phyloP scores from a whole-genome alignment of 2,329 filamentous ascomycete genomes.

The Rhynchosporium agropyri region DNA sequence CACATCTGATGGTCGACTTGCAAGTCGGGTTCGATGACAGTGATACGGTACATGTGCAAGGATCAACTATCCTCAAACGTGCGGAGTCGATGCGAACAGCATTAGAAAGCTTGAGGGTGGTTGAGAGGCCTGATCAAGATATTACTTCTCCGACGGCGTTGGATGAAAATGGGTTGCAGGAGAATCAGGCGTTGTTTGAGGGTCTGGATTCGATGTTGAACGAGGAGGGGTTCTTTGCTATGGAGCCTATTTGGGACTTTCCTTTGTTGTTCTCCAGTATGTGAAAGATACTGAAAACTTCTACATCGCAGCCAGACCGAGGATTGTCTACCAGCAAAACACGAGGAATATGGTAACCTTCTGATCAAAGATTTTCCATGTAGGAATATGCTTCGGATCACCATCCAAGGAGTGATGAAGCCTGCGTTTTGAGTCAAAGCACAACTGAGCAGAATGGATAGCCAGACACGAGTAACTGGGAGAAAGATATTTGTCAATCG shows the following conservation, averaged over 20 bases:
- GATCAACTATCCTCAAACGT: constrained; percentile 13
- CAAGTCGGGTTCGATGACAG: constrained; percentile 5
- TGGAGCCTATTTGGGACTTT: constrained; percentile 24
- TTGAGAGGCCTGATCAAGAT: background rate
- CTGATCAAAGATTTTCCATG: no score
- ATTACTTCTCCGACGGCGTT: background rate
- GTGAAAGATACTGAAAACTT: background rate
- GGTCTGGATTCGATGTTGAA: constrained; percentile 18
- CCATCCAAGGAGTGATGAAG: no score
- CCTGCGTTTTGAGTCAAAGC: no score
- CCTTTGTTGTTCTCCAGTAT: constrained; percentile 11
- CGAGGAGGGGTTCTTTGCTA: constrained; percentile 18
- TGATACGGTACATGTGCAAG: constrained; percentile 15
- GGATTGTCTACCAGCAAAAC: background rate
- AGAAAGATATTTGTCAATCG: no score
- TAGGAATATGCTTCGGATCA: no score
- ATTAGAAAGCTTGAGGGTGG: background rate
- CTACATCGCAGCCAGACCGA: background rate
- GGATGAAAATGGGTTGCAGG: background rate
- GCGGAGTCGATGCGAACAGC: constrained; percentile 16
- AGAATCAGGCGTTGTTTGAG: constrained; percentile 15
- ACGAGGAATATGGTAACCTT: background rate
- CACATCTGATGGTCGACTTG: constrained; percentile 21
- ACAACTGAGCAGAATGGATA: no score
- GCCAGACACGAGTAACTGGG: no score